These are phyloP conservation scores for Psilocybe cubensis DNA, from an alignment of 768 basidiomycete species.

Conservation along the genomic window DNA sequence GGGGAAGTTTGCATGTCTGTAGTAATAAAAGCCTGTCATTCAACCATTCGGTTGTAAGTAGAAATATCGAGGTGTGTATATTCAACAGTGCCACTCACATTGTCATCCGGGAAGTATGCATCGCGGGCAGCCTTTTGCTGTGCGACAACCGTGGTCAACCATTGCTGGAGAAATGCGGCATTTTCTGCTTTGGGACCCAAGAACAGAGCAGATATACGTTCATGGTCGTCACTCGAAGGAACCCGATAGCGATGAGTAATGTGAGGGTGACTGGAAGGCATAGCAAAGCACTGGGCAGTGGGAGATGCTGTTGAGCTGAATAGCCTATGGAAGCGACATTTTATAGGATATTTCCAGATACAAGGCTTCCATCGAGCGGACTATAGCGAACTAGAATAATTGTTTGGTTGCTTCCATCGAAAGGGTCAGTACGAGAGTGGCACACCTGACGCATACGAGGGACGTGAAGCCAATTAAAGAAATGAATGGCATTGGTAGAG, in stretches of 20 bases:
- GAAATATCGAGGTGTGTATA: background rate
- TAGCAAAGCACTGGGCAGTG: background rate
- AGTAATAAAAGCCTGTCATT: constrained; percentile 1
- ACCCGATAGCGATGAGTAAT: background rate
- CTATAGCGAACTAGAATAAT: background rate
- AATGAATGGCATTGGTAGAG: background rate
- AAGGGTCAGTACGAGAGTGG: no score
- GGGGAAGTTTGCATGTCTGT: background rate
- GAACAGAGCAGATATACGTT: constrained; percentile 1
- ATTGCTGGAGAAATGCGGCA: background rate
- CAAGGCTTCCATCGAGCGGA: background rate
- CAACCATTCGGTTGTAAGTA: no score
- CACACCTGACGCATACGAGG: no score
- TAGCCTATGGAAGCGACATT: background rate
- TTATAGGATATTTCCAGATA: background rate
- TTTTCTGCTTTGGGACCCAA: background rate
- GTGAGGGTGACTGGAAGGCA: background rate
- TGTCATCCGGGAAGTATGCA: background rate
- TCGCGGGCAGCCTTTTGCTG: background rate
- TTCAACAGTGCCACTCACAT: background rate
- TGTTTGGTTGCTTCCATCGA: background rate
- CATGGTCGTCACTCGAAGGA: constrained; percentile 3
- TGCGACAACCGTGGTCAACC: background rate
- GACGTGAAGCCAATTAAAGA: background rate
- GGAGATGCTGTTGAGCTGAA: background rate